These are phyloP conservation scores for Hansenula sp. DNA, from an alignment of 1,139 yeast genomes.

Conservation along the genomic window DNA sequence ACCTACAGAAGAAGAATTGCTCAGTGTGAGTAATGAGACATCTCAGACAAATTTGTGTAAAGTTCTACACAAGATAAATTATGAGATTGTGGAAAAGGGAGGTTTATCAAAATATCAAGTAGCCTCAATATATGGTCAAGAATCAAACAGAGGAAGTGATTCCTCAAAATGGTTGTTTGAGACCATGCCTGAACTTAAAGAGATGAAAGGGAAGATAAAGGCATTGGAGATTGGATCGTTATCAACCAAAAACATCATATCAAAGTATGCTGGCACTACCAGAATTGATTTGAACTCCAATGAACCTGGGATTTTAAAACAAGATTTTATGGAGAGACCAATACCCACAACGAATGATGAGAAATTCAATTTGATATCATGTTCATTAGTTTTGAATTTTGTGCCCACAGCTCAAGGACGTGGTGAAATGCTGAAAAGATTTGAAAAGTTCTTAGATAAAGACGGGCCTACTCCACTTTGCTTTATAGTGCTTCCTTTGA, in stretches of 20 bases:
- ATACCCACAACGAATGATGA: slow-evolving; percentile 42
- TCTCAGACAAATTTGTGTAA: slow-evolving; percentile 15
- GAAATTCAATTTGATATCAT: slow-evolving; percentile 63
- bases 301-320: slow-evolving; percentile 63
- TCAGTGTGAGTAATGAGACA: slow-evolving; percentile 11
- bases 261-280: slow-evolving; percentile 31
- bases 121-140: slow-evolving; percentile 89
- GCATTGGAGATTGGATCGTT: slow-evolving; percentile 85
- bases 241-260: slow-evolving; percentile 63
- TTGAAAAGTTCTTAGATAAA: slow-evolving; percentile 51
- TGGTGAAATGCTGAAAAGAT: slow-evolving; percentile 70
- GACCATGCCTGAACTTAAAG: slow-evolving; percentile 22
- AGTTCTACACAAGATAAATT: slow-evolving; percentile 50
- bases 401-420: slow-evolving; percentile 69
- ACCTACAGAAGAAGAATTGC: slow-evolving; percentile 18
- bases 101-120: slow-evolving; percentile 73
- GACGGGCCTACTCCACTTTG: slow-evolving; percentile 28
- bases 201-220: slow-evolving; percentile 14
- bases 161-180: slow-evolving; percentile 78
- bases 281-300: slow-evolving; percentile 83
- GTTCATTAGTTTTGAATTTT: slow-evolving; percentile 84
- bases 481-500: slow-evolving; percentile 82
- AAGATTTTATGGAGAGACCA: slow-evolving; percentile 81
- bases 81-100: slow-evolving; percentile 57
- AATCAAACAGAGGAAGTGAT: slow-evolving; percentile 77